phyloP scores from a whole-genome alignment of 176 grass and related monocot species.

The Oryza glaberrima region DNA sequence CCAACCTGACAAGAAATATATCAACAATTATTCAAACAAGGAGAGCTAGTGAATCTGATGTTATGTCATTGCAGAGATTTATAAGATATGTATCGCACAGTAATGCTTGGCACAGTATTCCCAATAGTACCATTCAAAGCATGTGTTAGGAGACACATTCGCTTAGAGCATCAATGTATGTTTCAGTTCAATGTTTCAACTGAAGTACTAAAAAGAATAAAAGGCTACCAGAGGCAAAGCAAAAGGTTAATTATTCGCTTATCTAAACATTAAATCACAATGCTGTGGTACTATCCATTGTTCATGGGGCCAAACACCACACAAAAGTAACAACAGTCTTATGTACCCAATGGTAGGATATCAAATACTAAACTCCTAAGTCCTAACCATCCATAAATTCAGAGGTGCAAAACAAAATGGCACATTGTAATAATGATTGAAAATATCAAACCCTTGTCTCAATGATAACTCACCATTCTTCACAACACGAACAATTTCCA shows the following conservation, averaged over 20 bases:
- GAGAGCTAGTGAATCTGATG: not conserved
- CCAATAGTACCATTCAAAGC: slow-evolving; percentile 12
- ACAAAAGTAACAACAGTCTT: not conserved
- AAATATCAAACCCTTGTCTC: not conserved
- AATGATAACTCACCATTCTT: slow-evolving; percentile 8
- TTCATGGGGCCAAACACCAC: slow-evolving; percentile 11
- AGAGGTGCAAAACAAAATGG: not conserved
- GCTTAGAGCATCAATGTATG: no score
- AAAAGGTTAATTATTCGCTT: not conserved
- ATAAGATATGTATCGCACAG: slow-evolving; percentile 23
- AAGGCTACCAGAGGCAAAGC: not conserved
- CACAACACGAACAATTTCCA: slow-evolving; percentile 20
- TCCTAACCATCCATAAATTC: not conserved
- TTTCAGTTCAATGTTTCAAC: no score
- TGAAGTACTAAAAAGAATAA: not conserved
- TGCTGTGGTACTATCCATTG: not conserved
- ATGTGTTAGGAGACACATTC: no score
- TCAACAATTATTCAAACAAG: slow-evolving; percentile 29
- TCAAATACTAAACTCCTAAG: slow-evolving; percentile 7
- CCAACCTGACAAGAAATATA: slow-evolving; percentile 74
- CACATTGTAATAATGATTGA: not conserved
- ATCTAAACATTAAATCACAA: not conserved
- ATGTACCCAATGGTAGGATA: not conserved
- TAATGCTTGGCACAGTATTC: not conserved
- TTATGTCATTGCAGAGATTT: slow-evolving; percentile 17